These are phyloP conservation scores for Withania somnifera DNA, from an alignment of 305 asterid species.

Conservation along the genomic window DNA sequence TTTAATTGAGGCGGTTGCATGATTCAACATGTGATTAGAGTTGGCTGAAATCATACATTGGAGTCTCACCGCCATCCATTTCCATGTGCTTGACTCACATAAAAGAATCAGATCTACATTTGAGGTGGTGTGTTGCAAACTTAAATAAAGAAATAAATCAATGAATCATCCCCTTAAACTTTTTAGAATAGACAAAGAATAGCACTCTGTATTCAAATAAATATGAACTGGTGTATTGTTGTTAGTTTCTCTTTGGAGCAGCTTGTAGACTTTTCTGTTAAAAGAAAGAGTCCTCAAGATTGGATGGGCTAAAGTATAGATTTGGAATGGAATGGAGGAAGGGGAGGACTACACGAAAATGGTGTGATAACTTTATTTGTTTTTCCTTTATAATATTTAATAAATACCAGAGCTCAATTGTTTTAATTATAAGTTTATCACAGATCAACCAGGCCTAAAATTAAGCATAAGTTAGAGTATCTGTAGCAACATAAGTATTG, in stretches of 20 bases:
- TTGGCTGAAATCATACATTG: neutral
- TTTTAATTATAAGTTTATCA: neutral
- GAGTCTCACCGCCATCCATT: neutral
- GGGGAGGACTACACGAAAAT: neutral
- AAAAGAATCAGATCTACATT: neutral
- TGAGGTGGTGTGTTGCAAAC: neutral
- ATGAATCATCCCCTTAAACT: neutral
- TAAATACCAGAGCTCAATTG: neutral
- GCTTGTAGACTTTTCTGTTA: neutral
- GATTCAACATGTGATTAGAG: neutral
- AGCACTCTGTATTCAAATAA: neutral
- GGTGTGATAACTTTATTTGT: neutral
- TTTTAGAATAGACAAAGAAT: neutral
- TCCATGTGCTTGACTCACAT: neutral
- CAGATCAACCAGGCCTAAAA: neutral
- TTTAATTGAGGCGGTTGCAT: neutral
- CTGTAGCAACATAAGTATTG: neutral
- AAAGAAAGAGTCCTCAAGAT: neutral
- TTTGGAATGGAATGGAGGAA: neutral
- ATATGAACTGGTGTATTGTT: neutral
- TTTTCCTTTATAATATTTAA: neutral
- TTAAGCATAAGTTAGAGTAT: neutral
- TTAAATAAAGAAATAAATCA: neutral
- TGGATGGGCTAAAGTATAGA: neutral
- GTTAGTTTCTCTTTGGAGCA: neutral